Base-by-base conservation (phyloP, 2,329 filamentous ascomycete genomes). In the Hypoxylon sp. region DNA sequence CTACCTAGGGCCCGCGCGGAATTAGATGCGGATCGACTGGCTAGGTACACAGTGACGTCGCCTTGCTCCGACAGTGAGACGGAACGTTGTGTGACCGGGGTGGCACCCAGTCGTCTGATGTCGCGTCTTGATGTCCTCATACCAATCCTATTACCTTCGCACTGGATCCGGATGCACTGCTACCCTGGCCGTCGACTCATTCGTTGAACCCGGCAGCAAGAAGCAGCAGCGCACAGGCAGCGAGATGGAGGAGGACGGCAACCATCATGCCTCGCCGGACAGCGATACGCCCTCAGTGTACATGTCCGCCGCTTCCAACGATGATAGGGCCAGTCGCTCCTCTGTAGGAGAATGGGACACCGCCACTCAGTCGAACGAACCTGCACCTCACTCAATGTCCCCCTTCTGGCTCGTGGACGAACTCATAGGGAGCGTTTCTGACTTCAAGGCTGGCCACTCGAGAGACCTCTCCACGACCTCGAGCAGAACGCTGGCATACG, bases 161-260 rank as follows among this genome's bases (percentile, higher is more conserved):
- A 42, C 51, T 51, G 54, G 55, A 49, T 20, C 57, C 45, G 45
- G 46, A 50, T 46, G 44, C n/a, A 57, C 20, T 57, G 42, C 46
- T 40, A 36, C 58, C 46, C 51, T 64, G 11, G 61, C 51, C 36
- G 22, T 58, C 24, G 18, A 66, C 30, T 46, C 60, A 40, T 40
- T 40, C 44, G 36, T 55, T 14, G 49, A 50, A 44, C 8, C 38
- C 22, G 30, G 50, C n/a, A 56, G 53, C n/a, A 53, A 62, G 53
- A 58, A 30, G n/a, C 54, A 55, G 33, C 51, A 44, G 5, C 51
- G 22, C 16, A 53, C 36, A 38, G 48, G 50, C 30, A 26, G 52
- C 54, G 54, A 55, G 38, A 69, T 65, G 66, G 61, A 60, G 58
- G 68, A 65, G 49, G 66, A 66, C 52, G 53, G 60, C 44, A 50